Evolutionary conservation across 2,329 filamentous ascomycete species (phyloP).

Genomic region (Fulvia fulva): DNA sequence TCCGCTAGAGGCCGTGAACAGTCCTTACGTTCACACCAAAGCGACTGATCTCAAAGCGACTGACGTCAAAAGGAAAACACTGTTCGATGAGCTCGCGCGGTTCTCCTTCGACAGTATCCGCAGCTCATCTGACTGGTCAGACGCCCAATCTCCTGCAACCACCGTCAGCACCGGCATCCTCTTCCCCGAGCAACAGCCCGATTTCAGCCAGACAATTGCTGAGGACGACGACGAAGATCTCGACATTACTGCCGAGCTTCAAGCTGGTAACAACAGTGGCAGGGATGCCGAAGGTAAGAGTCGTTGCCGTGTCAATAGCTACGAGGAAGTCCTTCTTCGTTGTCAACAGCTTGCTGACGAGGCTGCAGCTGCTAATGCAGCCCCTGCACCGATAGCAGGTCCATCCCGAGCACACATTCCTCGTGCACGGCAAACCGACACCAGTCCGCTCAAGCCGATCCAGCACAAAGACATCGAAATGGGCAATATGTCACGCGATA

Average conservation of each 20-base stretch:
- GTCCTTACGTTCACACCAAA: background rate
- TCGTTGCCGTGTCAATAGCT: background rate
- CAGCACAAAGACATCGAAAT: background rate
- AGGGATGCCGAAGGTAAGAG: background rate
- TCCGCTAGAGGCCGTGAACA: background rate
- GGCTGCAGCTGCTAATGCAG: background rate
- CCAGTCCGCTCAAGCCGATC: background rate
- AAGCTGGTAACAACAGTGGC: background rate
- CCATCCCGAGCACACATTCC: background rate
- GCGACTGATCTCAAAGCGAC: background rate
- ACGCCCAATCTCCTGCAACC: too few relatives aligned
- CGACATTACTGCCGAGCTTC: constrained; percentile 6
- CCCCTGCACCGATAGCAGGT: background rate
- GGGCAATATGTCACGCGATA: background rate
- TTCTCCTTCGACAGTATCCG: background rate
- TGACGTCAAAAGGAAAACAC: background rate
- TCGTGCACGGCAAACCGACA: background rate
- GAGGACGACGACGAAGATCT: constrained; percentile 1
- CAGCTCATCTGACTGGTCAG: background rate
- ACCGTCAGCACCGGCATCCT: too few relatives aligned
- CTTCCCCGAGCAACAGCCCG: too few relatives aligned
- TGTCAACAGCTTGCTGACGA: background rate
- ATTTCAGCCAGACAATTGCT: too few relatives aligned
- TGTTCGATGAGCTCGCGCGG: background rate
- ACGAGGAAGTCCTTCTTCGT: background rate